Conservation (phyloP, 2,329 filamentous ascomycete genomes). For the Calonectria crousiana region DNA sequence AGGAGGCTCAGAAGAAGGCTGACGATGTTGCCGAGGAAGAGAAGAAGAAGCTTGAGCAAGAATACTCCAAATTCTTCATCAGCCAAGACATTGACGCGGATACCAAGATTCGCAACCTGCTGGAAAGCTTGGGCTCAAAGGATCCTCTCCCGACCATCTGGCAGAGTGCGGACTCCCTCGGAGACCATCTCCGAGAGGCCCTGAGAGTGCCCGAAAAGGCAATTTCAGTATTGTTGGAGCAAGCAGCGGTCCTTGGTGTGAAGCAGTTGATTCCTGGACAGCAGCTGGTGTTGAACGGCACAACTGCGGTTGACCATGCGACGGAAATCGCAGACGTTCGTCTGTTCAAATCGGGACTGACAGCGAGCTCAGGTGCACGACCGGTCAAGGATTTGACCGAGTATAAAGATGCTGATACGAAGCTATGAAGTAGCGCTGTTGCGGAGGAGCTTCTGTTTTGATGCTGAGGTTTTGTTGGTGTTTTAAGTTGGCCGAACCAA, state of each 20-base stretch:
- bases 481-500: conserved; percentile 8
- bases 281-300: conserved; percentile 57
- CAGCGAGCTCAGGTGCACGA: conserved; percentile 78
- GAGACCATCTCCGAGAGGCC: conserved; percentile 19
- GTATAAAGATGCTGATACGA: conserved; percentile 87
- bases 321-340: conserved; percentile 81
- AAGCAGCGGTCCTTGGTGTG: conserved; percentile 15
- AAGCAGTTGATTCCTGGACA: conserved; percentile 16
- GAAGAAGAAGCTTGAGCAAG: conserved; percentile 13
- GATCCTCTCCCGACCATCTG: conserved; percentile 16
- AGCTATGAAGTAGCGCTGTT: conserved; percentile 66
- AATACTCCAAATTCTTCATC: conserved; percentile 24
- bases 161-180: conserved; percentile 21
- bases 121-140: conserved; percentile 19
- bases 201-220: conserved; percentile 18
- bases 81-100: conserved; percentile 2
- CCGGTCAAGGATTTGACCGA: conserved; percentile 82
- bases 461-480: conserved; percentile 14
- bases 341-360: conserved; percentile 81
- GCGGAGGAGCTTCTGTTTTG: conserved; percentile 3
- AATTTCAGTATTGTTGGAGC: conserved; percentile 12
- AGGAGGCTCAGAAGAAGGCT: conserved; percentile 53
- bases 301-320: conserved; percentile 53
- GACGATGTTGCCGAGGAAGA: conserved; percentile 35
- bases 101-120: conserved; percentile 9